Evolutionary conservation across 202 grass and related monocot genomes (phyloP).

Genomic region (Panicum virgatum): DNA sequence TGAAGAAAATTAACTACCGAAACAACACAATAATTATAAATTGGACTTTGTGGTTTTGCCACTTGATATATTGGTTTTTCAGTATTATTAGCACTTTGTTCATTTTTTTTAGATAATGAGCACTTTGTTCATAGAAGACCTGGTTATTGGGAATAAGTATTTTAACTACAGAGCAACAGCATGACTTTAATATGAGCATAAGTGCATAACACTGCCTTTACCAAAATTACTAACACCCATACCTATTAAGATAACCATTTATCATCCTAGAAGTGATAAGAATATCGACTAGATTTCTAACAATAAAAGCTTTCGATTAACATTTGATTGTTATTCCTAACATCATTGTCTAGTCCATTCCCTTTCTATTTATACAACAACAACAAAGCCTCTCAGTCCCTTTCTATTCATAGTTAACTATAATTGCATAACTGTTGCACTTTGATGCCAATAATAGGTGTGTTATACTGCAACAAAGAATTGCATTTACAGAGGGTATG

Average conservation of each 20-base stretch:
- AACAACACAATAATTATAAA: background rate
- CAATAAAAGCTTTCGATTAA: background rate
- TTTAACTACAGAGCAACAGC: background rate
- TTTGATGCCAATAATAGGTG: background rate
- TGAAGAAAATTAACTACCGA: background rate
- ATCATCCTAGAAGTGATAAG: background rate
- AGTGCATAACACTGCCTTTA: background rate
- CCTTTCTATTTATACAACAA: background rate
- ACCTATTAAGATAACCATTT: background rate
- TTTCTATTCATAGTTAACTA: background rate
- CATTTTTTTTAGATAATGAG: no score
- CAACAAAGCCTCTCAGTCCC: background rate
- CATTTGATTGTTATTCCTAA: background rate
- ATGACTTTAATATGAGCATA: background rate
- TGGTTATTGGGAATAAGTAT: background rate
- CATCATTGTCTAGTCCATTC: background rate
- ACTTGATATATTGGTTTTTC: background rate
- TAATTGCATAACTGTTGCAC: background rate
- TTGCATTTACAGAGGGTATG: background rate
- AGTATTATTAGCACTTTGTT: background rate
- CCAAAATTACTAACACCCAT: background rate
- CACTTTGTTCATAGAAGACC: background rate
- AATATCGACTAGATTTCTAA: background rate
- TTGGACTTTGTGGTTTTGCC: background rate
- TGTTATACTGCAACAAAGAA: background rate